Conservation (phyloP, 352 stramenopile species). For the Phytophthora capsici region DNA sequence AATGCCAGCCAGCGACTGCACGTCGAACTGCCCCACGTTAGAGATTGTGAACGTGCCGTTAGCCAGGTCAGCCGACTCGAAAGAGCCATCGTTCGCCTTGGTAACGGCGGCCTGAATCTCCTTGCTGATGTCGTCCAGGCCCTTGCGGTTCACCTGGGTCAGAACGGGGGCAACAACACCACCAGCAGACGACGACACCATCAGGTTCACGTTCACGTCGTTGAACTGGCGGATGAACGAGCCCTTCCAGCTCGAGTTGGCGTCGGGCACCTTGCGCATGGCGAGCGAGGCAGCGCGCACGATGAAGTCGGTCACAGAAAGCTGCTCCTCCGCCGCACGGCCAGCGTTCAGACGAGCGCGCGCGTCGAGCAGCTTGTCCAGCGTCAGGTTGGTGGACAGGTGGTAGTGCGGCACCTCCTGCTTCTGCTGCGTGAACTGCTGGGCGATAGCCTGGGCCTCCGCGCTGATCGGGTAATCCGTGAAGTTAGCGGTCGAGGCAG, state of each 20-base stretch:
- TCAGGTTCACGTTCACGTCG: constrained; percentile 94
- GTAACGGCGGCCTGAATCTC: constrained; percentile 55
- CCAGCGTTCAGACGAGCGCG: constrained; percentile 94
- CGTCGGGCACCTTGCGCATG: constrained; percentile 96
- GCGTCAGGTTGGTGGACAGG: constrained; percentile 93
- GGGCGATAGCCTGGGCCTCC: constrained; percentile 79
- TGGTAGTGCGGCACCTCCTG: constrained; percentile 97
- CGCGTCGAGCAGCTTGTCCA: constrained; percentile 91
- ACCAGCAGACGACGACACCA: constrained; percentile 69
- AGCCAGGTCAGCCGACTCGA: constrained; percentile 61
- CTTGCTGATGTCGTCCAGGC: constrained; percentile 63
- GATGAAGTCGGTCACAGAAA: constrained; percentile 99
- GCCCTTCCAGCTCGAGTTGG: constrained; percentile 87
- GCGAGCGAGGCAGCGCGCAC: constrained; percentile 96
- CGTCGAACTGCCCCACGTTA: constrained; percentile 97
- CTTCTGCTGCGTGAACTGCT: constrained; percentile 94
- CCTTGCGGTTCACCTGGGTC: constrained; percentile 70
- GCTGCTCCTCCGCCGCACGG: constrained; percentile 90
- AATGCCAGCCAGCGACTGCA: constrained; percentile 95
- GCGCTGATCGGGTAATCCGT: constrained; percentile 93
- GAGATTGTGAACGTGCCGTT: constrained; percentile 96
- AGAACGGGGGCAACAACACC: constrained; percentile 98
- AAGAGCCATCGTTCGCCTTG: constrained; percentile 45
- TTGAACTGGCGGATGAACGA: constrained; percentile 96
- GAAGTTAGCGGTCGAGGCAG: constrained; percentile 78